Percentiles rank a stretch among this genome's conserved stretches.
These are phyloP conservation scores for Botrytis fabae DNA, from an alignment of 2,329 filamentous ascomycete species.

Conservation along the genomic window DNA sequence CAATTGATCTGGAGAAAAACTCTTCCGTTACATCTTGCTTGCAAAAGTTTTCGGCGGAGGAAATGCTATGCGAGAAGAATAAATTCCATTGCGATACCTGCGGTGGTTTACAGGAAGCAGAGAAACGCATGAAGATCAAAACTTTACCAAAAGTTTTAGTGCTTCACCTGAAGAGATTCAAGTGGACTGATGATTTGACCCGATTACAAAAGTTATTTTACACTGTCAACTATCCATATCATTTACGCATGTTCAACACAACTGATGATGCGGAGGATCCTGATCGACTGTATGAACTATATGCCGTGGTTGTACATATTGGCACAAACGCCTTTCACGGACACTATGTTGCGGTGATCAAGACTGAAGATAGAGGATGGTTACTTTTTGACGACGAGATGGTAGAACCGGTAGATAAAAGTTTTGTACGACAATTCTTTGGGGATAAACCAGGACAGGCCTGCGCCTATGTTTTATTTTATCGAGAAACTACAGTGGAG, in stretches of 20 bases:
- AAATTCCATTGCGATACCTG: constrained; percentile 99
- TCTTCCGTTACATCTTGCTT: constrained; percentile 95
- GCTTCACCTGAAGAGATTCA: constrained; percentile 93
- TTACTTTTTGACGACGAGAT: constrained; percentile 96
- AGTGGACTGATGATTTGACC: constrained; percentile 95
- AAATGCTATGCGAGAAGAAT: constrained; percentile 97
- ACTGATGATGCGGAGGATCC: constrained; percentile 95
- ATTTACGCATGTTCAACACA: constrained; percentile 79
- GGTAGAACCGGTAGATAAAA: constrained; percentile 96
- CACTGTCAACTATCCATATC: constrained; percentile 93
- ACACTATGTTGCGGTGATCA: constrained; percentile 97
- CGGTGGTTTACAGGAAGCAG: constrained; percentile 92
- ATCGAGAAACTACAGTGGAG: constrained; percentile 81
- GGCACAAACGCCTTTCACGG: constrained; percentile 96
- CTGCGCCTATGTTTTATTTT: constrained; percentile 95
- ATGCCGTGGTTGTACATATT: constrained; percentile 96
- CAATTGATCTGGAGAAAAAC: constrained; percentile 92
- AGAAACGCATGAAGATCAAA: constrained; percentile 99
- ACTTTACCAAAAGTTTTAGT: constrained; percentile 87
- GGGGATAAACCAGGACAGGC: constrained; percentile 88
- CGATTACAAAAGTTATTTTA: constrained; percentile 95
- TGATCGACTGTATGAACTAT: constrained; percentile 91
- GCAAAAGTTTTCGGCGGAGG: constrained; percentile 93
- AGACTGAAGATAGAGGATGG: constrained; percentile 95
- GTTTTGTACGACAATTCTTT: constrained; percentile 95